Evolutionary conservation across 1,284 basidiomycete genomes (phyloP).

Genomic region (Ceratobasidium sp.): DNA sequence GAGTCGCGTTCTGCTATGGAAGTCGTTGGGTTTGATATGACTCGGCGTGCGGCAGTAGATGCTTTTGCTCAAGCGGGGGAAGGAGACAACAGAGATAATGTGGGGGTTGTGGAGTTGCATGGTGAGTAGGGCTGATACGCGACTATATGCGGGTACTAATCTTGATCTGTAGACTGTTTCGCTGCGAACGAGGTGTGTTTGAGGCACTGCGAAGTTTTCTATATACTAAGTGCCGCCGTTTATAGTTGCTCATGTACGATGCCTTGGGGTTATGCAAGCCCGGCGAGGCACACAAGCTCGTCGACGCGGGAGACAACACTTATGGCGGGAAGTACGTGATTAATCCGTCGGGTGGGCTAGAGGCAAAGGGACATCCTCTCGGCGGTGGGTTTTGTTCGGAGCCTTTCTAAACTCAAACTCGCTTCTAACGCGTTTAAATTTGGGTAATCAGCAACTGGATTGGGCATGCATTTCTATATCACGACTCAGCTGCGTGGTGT

Average conservation of each 20-base stretch:
- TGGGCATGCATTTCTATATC: slow-evolving; percentile 92
- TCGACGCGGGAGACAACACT: slow-evolving; percentile 86
- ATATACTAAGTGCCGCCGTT: neutral
- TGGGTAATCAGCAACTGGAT: slow-evolving; percentile 63
- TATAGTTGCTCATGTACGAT: slow-evolving; percentile 84
- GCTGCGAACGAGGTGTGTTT: slow-evolving; percentile 56
- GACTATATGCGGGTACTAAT: neutral
- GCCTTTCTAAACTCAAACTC: neutral
- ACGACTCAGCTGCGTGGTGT: slow-evolving; percentile 69
- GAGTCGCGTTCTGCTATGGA: slow-evolving; percentile 80
- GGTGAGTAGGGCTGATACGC: slow-evolving; percentile 59
- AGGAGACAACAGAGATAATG: slow-evolving; percentile 76
- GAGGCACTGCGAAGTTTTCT: neutral
- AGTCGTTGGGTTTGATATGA: slow-evolving; percentile 81
- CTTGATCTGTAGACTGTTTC: slow-evolving; percentile 44
- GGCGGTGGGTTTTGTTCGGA: slow-evolving; percentile 69
- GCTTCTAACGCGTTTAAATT: neutral
- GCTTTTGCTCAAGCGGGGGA: slow-evolving; percentile 83
- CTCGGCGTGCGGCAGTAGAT: slow-evolving; percentile 76
- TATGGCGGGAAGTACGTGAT: slow-evolving; percentile 91
- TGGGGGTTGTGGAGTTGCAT: slow-evolving; percentile 89
- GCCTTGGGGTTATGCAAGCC: slow-evolving; percentile 80
- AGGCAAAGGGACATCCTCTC: slow-evolving; percentile 88
- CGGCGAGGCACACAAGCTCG: slow-evolving; percentile 81
- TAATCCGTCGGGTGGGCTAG: slow-evolving; percentile 87